These are phyloP conservation scores for Pezicula radicicola DNA, from an alignment of 2,329 filamentous ascomycete species.

Conservation along the genomic window DNA sequence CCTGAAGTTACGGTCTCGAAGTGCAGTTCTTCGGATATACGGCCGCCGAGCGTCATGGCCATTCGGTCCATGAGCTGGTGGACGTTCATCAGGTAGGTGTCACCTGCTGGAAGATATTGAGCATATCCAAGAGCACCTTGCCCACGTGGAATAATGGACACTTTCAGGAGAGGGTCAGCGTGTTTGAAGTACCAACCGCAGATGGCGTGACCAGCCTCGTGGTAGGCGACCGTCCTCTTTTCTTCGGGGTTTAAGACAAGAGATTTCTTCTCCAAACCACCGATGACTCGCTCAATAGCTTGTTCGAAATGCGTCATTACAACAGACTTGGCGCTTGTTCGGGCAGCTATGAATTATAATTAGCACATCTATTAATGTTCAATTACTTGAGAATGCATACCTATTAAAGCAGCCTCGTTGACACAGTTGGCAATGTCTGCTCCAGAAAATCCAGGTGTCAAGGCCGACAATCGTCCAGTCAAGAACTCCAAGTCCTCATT, in stretches of 20 bases:
- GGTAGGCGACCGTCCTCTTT: slow-evolving; percentile 95
- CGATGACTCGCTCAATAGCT: slow-evolving; percentile 95
- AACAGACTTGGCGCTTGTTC: slow-evolving; percentile 75
- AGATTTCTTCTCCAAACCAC: slow-evolving; percentile 95
- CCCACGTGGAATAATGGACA: slow-evolving; percentile 96
- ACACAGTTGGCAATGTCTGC: slow-evolving; percentile 98
- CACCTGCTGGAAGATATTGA: slow-evolving; percentile 88
- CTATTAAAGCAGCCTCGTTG: slow-evolving; percentile 94
- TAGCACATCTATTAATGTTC: slow-evolving; percentile 30
- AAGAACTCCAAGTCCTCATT: slow-evolving; percentile 85
- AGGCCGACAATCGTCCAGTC: slow-evolving; percentile 81
- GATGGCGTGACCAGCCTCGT: slow-evolving; percentile 97
- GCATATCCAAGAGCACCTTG: slow-evolving; percentile 93
- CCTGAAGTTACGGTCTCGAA: slow-evolving; percentile 96
- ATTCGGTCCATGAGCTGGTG: slow-evolving; percentile 98
- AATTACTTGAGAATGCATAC: slow-evolving; percentile 46
- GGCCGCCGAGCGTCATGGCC: slow-evolving; percentile 97
- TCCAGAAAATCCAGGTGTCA: slow-evolving; percentile 95
- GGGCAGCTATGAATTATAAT: slow-evolving; percentile 63
- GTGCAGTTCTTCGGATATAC: slow-evolving; percentile 93
- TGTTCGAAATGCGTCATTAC: slow-evolving; percentile 92
- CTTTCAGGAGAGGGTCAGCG: slow-evolving; percentile 96
- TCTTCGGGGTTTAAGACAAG: slow-evolving; percentile 89
- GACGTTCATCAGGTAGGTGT: slow-evolving; percentile 93
- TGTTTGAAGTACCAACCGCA: slow-evolving; percentile 97